Base-by-base conservation (phyloP, 2,329 filamentous ascomycete genomes). In the Sphaerostilbella broomeana region DNA sequence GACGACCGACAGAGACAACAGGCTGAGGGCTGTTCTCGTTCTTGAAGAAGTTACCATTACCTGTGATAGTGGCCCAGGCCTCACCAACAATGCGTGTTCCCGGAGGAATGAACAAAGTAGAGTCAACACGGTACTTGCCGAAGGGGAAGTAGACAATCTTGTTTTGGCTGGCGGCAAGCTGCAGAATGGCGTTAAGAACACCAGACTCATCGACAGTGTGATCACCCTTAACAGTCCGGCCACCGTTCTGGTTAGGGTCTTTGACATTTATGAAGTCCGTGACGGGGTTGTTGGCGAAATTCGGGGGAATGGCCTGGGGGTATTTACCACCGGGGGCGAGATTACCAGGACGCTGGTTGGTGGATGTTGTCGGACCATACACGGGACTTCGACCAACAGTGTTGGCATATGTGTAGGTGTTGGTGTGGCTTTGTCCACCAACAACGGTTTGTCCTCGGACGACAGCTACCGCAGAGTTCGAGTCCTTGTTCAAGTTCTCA, bases 11-110 rank as follows among this genome's bases (percentile, higher is more conserved):
- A 17, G 64, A 58, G 9, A 77, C 56, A 15, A 79, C 60, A 1
- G 71, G 61, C 29, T 59, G 57, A 0, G 76, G 75, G 25, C 59
- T 59, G 58, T 53, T 40, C 68, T 57, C 38, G 51, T 61, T 54
- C 72, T 79, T 31, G 59, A 64, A 42, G 48, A 41, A 51, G 26
- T 44, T 35, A 9, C 75, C 74, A 4, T 55, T 57, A 3, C 62
- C 73, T n/a, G 63, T 68, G 51, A 72, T 70, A 4, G 63, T 62
- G 8, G 73, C 65, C 63, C 72, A 75, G 5, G 67, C 65, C 53
- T 79, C 72, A 15, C 77, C 77, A 8, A 75, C 62, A 18, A 80
- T 67, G 3, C 64, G 63, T 4, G 72, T 70, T 10, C 69, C 69
- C 4, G 47, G 36, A 5, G 55, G 55, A 11, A 57, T 40, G n/a